Evolutionary conservation across 1,284 basidiomycete species (phyloP), one percentile per base, ranked within the genome.

Genomic region (Ganoderma leucocontextum): DNA sequence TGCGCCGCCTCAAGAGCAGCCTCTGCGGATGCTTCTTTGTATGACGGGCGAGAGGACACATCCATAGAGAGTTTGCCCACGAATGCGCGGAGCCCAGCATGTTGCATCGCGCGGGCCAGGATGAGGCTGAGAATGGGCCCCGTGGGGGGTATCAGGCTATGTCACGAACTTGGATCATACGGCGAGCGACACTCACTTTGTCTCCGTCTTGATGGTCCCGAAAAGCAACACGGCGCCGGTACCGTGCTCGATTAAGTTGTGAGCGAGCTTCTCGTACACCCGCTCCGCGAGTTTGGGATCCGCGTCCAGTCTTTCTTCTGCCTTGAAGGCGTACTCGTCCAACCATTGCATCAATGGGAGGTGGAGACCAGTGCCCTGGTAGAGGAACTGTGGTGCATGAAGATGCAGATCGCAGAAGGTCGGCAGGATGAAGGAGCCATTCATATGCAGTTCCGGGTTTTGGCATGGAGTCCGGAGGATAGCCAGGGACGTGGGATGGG

Each of bases 31-130:
- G 82, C 53, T 76, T 96, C 95, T 55, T 87, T 82, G 78, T 96
- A 96, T 0, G 89, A 86, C 0, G 88, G 84, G 0, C 89, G 84
- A n/a, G 89, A 86, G 8, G 91, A 92, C 41, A 88, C 88, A 77
- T 95, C 93, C 94, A 95, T 95, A 0, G 92, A 94, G 15, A 96
- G 82, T 76, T 96, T 96, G 29, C 95, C 94, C 17, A 96, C 86
- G 73, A 92, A 93, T 0, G 88, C 92, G 47, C 95, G 83, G 22
- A 96, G 75, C 1, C 95, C 94, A n/a, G 86, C 86, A 0, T 80
- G 74, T 70, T 89, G 89, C 86, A 95, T 94, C 8, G 83, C 85
- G 41, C 87, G 81, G 2, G 93, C 93, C 0, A 96, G 87, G 29
- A 95, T 89, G 12, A 95, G 73, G 76, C 93, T 95, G 65, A 38